Evolutionary conservation across 2,329 filamentous ascomycete genomes (phyloP), one percentile per base, ranked within the genome.

Genomic region (Periconia macrospinosa): DNA sequence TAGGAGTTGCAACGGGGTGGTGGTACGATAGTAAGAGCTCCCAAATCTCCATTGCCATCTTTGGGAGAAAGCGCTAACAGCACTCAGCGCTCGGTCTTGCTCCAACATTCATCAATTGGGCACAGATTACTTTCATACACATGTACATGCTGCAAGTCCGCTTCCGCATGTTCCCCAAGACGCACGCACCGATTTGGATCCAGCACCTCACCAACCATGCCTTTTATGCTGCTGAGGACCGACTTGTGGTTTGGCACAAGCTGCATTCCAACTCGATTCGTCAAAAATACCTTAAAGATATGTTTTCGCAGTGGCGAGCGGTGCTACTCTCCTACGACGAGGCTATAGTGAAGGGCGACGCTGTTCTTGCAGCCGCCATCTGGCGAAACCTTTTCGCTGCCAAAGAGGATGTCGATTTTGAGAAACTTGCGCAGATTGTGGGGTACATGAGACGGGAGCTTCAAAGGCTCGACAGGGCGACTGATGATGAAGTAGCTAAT

Each of bases 321-420:
- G 79, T 92, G 50, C 80, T 96, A 19, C 82, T 92, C 8, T 90
- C 91, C 1, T 94, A 92, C 71, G 91, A 95, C 70, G 90, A 94
- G 77, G 91, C 89, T 0, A 70, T 95, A 43, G 80, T 86, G 61
- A 87, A 86, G 72, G 88, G 89, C 10, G 91, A 95, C 70, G 87
- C 89, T 14, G 84, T 90, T 52, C 80, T 94, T 14, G 90, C 88
- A 3, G 82, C 89, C 41, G 94, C 94, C 9, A 80, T 99, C 45
- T 99, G 94, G 94, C 83, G 94, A 67, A 97, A 97, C 75, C 71
- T 99, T 52, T 96, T 91, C 81, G 92, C 93, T 77, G 91, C 85
- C 19, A 79, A 78, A 44, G 79, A 84, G 54, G 80, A 87, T 51
- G 79, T 87, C 17, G 83, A 90, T 72, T 79, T 86, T 64, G 76